A percentile compares a stretch with the other conserved stretches of the same genome.
Evolutionary conservation across 257 asterid genomes (phyloP).

Genomic region (Plantago elongata): DNA sequence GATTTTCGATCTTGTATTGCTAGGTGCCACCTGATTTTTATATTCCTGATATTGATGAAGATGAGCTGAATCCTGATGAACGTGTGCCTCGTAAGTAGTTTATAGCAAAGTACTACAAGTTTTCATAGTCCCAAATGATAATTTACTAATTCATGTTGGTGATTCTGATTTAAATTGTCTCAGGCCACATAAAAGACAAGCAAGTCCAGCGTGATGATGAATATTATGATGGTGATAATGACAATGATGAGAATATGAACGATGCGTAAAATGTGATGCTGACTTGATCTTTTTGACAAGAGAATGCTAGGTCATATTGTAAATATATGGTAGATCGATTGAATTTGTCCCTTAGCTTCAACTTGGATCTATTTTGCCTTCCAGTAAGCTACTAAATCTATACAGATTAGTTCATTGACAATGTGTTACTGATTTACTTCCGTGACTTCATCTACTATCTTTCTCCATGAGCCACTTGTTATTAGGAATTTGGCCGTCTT

Average conservation of each 20-base stretch:
- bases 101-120: background rate
- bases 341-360: slow-evolving; percentile 7
- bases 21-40: slow-evolving; percentile 98
- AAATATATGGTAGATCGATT: slow-evolving; percentile 22
- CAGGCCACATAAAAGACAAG: slow-evolving; percentile 85
- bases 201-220: slow-evolving; percentile 93
- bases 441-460: background rate
- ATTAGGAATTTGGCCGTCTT: no score
- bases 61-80: slow-evolving; percentile 80
- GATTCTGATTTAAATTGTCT: background rate
- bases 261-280: slow-evolving; percentile 37
- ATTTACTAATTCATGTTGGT: background rate
- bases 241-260: slow-evolving; percentile 73
- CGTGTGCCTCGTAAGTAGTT: slow-evolving; percentile 73
- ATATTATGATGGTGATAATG: slow-evolving; percentile 88
- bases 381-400: slow-evolving; percentile 3
- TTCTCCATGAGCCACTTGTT: background rate
- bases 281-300: background rate
- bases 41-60: slow-evolving; percentile 89
- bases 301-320: slow-evolving; percentile 20
- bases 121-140: no score
- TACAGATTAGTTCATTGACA: no score
- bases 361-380: slow-evolving; percentile 13
- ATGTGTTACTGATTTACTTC: no score
- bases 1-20: slow-evolving; percentile 7